Base-by-base conservation (phyloP, 139 green algal genomes). In the Micractinium sp. region DNA sequence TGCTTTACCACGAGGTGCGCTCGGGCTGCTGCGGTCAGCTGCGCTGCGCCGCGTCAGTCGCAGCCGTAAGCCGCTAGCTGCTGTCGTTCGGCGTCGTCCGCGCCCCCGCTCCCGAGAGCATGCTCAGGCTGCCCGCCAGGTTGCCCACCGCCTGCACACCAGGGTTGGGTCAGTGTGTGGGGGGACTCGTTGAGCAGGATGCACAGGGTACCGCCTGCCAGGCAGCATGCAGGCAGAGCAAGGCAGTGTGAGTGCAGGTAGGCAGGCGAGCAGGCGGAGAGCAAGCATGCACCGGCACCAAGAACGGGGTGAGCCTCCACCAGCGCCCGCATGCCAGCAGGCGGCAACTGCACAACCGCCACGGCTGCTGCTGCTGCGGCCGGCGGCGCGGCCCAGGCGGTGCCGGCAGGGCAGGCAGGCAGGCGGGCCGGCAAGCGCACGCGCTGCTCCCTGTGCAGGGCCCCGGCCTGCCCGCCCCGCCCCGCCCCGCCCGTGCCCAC, bases 81-180 rank as follows among this genome's bases (percentile, higher is more conserved):
- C 36, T 67, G 41, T 67, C 78, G 41, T 31, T 84, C 41, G 23
- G 41, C 4, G 16, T 84, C 31, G 78, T 29, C 27, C 56, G 56
- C 20, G 20, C 63, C 63, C 20, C 63, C 63, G 76, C 38, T 35
- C 13, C 38, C 15, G 56, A 35, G 27, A 84, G 78, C 78, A 84
- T 84, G 41, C 33, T 63, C 15, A 82, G 38, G 76, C 38, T 82
- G 15, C 36, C 76, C 76, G 38, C 78, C 41, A 84, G 78, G 41
- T 84, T 84, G 29, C 78, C 78, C 78, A 84, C 78, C 15, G 78
- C 78, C 78, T 84, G 78, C 78, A 36, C 33, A 47, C n/a, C n/a
- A n/a, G n/a, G n/a, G n/a, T n/a, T n/a, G n/a, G n/a, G n/a, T n/a
- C n/a, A n/a, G n/a, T n/a, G n/a, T n/a, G n/a, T n/a, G n/a, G n/a